phyloP scores from a whole-genome alignment of 83 land plant species.

The Picea abies region DNA sequence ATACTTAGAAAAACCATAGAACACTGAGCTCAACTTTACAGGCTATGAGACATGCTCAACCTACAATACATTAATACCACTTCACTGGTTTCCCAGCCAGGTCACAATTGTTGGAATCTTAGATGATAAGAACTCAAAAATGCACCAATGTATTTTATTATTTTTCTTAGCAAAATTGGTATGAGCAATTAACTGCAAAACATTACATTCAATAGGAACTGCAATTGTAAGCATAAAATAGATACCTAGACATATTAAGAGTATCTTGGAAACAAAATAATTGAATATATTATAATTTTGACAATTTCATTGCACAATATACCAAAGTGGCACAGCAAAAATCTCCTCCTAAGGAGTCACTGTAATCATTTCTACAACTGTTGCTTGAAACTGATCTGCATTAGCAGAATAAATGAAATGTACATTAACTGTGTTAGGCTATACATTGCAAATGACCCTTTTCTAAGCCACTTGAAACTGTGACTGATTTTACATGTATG shows the following conservation, averaged over 20 bases:
- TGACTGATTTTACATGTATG: neutral
- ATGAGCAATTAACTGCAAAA: neutral
- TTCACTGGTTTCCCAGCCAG: neutral
- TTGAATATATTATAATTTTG: neutral
- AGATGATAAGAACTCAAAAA: neutral
- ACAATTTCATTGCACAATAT: neutral
- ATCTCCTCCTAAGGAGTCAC: neutral
- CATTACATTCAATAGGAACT: neutral
- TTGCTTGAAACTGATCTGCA: neutral
- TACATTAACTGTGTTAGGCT: slow-evolving; percentile 2
- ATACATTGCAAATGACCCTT: slow-evolving; percentile 7
- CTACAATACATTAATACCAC: neutral
- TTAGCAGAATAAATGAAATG: slow-evolving; percentile 3
- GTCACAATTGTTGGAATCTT: neutral
- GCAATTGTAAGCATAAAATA: neutral
- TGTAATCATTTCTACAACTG: neutral
- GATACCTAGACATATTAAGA: neutral
- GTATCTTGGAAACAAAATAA: neutral
- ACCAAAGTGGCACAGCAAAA: neutral
- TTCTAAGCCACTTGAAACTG: slow-evolving; percentile 4
- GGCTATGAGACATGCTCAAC: neutral
- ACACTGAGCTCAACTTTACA: neutral
- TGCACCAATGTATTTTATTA: neutral
- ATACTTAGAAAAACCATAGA: neutral
- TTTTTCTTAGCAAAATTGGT: neutral